Evolutionary conservation across 2,329 filamentous ascomycete species (phyloP), one percentile per base, ranked within the genome.

Genomic region (Xylaria sp.): DNA sequence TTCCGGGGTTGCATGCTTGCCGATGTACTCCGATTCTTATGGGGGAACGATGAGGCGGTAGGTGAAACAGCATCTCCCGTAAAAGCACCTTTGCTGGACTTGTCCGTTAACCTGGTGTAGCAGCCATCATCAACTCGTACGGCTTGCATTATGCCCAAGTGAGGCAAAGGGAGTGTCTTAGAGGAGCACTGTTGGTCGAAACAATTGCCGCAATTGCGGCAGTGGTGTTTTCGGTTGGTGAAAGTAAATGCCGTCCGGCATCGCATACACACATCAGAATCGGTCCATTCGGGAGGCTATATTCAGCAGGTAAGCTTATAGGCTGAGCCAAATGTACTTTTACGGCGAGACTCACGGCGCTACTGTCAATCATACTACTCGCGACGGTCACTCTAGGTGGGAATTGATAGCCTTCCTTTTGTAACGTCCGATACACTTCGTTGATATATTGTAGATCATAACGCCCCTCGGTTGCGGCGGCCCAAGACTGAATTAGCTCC

Each of bases 301-400:
- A 46, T 66, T n/a, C 46, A 57, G 66, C 18, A 32, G 41, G 68
- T 78, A 46, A 76, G 76, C 66, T 68, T 13, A 32, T 48, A n/a
- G 34, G 44, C 54, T 10, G 13, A 18, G 12, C 9, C n/a, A 48
- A 50, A 15, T 15, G 51, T n/a, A 41, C 4, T 32, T 15, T 10
- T 32, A 64, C 0, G 23, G 32, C n/a, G 3, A 12, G 10, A 73
- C 92, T 80, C 88, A 97, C 94, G 70, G 96, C 96, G 77, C 91
- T 97, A 79, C 94, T 98, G 79, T 99, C 95, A 74, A 98, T 89
- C 94, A 99, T 99, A 81, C 92, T 98, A 82, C 94, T 97, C n/a
- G 95, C 88, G 54, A 99, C 92, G 32, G 92, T 90, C 50, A 91
- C 89, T 76, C 91, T 93, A 4, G 96, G 96, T 1, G 96, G 96